Evolutionary conservation across 2,329 filamentous ascomycete genomes (phyloP).

Genomic region (Aspergillus bombycis): DNA sequence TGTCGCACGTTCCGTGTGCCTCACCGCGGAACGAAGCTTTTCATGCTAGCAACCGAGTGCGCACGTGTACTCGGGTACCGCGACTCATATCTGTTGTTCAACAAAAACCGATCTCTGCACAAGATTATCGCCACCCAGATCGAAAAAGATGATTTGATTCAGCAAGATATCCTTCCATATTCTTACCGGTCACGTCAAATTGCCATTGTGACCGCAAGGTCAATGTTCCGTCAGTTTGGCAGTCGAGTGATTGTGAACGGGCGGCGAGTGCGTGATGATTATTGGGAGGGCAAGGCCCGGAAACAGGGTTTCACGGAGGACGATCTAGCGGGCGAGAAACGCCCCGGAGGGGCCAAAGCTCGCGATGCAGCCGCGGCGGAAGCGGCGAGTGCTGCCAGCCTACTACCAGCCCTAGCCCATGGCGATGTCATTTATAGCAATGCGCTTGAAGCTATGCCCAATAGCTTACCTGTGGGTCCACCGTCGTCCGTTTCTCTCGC

Average conservation of each 20-base stretch:
- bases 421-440: constrained; percentile 89
- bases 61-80: constrained; percentile 90
- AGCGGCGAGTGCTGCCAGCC: constrained; percentile 61
- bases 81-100: constrained; percentile 97
- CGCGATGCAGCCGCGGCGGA: constrained; percentile 79
- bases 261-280: constrained; percentile 90
- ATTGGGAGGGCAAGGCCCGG: constrained; percentile 95
- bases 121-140: constrained; percentile 97
- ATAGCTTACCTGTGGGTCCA: constrained; percentile 71
- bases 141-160: constrained; percentile 95
- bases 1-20: constrained; percentile 94
- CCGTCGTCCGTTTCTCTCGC: constrained; percentile 65
- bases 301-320: constrained; percentile 99
- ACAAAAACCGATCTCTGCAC: constrained; percentile 94
- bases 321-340: constrained; percentile 92
- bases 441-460: constrained; percentile 68
- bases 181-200: constrained; percentile 98
- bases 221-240: constrained; percentile 98
- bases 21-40: constrained; percentile 87
- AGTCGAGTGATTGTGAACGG: constrained; percentile 91
- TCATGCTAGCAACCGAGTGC: constrained; percentile 98
- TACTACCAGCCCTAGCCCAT: constrained; percentile 67
- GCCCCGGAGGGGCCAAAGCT: constrained; percentile 86
- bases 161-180: constrained; percentile 93
- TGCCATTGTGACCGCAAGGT: constrained; percentile 93